Evolutionary conservation across 345 rosid genomes (phyloP).

Genomic region (Linum usitatissimum): DNA sequence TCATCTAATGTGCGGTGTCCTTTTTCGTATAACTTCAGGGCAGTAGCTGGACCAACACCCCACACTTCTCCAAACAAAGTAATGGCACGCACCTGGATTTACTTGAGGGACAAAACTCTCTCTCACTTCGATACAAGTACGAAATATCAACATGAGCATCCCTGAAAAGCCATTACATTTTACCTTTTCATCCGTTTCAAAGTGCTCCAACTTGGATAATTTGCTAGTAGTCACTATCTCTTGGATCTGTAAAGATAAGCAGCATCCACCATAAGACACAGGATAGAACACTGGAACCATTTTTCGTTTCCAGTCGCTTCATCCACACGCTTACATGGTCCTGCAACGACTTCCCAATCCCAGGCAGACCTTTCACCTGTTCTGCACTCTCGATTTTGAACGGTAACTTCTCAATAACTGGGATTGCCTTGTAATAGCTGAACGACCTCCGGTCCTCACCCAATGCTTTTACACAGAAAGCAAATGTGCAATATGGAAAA

Average conservation of each 20-base stretch:
- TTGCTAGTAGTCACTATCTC: constrained; percentile 84
- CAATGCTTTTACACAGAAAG: constrained; percentile 47
- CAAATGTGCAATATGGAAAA: constrained; percentile 12
- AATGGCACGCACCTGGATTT: constrained; percentile 59
- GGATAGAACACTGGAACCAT: not conserved
- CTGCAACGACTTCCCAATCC: constrained; percentile 90
- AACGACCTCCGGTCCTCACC: constrained; percentile 93
- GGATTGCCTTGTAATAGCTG: constrained; percentile 87
- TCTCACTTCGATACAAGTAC: not conserved
- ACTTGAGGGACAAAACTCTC: not conserved
- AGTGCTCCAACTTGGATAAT: constrained; percentile 85
- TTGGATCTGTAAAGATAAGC: constrained; percentile 51
- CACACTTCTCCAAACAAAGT: constrained; percentile 87
- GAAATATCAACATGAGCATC: not conserved
- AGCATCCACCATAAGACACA: not conserved
- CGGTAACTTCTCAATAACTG: constrained; percentile 78
- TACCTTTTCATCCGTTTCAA: constrained; percentile 94
- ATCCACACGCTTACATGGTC: constrained; percentile 72
- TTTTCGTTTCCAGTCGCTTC: too few species aligned
- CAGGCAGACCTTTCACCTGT: constrained; percentile 71
- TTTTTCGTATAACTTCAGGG: constrained; percentile 82
- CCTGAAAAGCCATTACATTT: not conserved
- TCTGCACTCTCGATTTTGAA: constrained; percentile 72
- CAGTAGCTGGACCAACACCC: constrained; percentile 98
- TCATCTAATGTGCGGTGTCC: constrained; percentile 73